These are phyloP conservation scores for Monosporascus cannonballus DNA, from an alignment of 2,329 filamentous ascomycete species.

Conservation along the genomic window DNA sequence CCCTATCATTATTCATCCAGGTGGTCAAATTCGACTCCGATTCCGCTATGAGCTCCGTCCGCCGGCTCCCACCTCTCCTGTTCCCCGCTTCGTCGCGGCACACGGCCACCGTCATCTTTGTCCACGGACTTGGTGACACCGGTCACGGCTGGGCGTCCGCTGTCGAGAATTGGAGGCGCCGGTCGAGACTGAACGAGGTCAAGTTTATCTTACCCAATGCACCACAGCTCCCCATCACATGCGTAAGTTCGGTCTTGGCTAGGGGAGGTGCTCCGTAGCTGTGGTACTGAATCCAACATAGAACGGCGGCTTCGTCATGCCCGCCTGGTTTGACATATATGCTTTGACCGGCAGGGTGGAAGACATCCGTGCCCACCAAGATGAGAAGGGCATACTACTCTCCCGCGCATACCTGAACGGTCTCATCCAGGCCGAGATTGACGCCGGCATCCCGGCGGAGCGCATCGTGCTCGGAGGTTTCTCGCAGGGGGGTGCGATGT, in stretches of 20 bases:
- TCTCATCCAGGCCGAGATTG: slow-evolving; percentile 75
- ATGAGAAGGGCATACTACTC: slow-evolving; percentile 67
- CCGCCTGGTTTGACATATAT: slow-evolving; percentile 76
- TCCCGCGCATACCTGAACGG: slow-evolving; percentile 71
- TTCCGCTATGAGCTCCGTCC: slow-evolving; percentile 16
- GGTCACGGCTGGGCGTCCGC: slow-evolving; percentile 74
- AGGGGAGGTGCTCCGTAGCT: background rate
- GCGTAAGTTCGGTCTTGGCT: slow-evolving; percentile 43
- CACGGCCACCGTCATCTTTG: slow-evolving; percentile 91
- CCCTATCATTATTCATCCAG: background rate
- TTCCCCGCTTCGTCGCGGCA: slow-evolving; percentile 45
- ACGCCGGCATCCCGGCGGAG: slow-evolving; percentile 71
- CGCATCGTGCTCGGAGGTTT: slow-evolving; percentile 85
- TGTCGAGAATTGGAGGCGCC: slow-evolving; percentile 80
- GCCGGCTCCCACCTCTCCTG: slow-evolving; percentile 21
- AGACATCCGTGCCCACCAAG: slow-evolving; percentile 28
- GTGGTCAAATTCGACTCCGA: slow-evolving; percentile 1
- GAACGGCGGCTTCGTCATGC: slow-evolving; percentile 76
- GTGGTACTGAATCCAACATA: slow-evolving; percentile 24
- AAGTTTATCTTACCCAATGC: slow-evolving; percentile 94
- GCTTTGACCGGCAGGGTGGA: slow-evolving; percentile 21
- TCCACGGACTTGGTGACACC: slow-evolving; percentile 85
- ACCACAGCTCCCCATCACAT: slow-evolving; percentile 78
- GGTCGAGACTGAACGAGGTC: slow-evolving; percentile 78
- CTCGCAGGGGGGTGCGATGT: slow-evolving; percentile 83